phyloP scores from a whole-genome alignment of 371 early-diverging fungal species.

The Parasitella parasitica region DNA sequence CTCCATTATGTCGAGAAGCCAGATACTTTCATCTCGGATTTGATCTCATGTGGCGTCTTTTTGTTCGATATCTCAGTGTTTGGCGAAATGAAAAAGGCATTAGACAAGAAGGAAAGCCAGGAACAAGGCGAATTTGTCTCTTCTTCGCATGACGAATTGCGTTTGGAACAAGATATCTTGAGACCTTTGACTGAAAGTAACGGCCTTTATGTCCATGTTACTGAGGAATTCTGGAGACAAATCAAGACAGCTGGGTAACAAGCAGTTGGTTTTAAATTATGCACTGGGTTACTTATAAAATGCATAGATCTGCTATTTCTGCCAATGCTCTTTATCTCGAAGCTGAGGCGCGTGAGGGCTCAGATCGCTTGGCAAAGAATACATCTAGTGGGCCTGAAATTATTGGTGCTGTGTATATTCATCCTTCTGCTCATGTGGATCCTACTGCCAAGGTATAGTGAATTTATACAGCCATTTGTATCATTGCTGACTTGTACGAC shows the following conservation, averaged over 20 bases:
- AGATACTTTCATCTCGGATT: constrained; percentile 88
- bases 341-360: constrained; percentile 62
- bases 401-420: constrained; percentile 90
- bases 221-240: constrained; percentile 89
- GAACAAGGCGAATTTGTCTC: constrained; percentile 10
- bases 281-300: neutral
- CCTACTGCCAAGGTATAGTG: constrained; percentile 72
- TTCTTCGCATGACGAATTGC: constrained; percentile 38
- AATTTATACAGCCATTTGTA: neutral
- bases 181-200: constrained; percentile 78
- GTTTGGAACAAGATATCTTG: constrained; percentile 91
- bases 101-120: constrained; percentile 61
- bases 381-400: constrained; percentile 71
- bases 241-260: constrained; percentile 81
- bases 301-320: constrained; percentile 79
- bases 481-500: neutral
- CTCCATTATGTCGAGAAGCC: constrained; percentile 98
- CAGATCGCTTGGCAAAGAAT: constrained; percentile 60
- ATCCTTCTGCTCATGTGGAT: constrained; percentile 90
- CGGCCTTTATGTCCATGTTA: constrained; percentile 81
- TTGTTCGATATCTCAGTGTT: constrained; percentile 87
- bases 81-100: constrained; percentile 77
- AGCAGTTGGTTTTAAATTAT: neutral
- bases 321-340: constrained; percentile 91
- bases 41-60: constrained; percentile 93